Evolutionary conservation across 352 stramenopile species (phyloP), one percentile per base, ranked within the genome.

Genomic region (Peronospora belbahrii): DNA sequence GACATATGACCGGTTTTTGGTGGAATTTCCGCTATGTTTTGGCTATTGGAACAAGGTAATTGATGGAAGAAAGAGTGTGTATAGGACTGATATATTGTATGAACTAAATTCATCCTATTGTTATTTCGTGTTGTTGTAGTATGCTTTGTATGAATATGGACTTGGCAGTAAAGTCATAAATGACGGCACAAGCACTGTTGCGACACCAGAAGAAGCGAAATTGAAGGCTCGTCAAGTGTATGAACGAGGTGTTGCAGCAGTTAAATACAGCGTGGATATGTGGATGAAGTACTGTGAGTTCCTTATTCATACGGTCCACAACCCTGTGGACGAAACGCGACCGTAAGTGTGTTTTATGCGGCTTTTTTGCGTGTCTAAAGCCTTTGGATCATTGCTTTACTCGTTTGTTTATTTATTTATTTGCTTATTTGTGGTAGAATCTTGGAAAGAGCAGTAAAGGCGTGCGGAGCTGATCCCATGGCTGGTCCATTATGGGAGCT

Each of bases 261-360:
- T 84, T 15, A 50, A 55, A 42, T 63, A 72, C 62, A 90, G 79
- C 37, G 78, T 86, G 27, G 74, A 89, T 44, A 90, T 90, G 79
- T 90, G 79, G 79, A 63, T 83, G 50, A 88, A 88, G 52, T 90
- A 90, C 62, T 77, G 66, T 43, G 76, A 90, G 45, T 90, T 88
- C 30, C 48, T 89, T 10, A 77, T 85, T 45, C 50, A 76, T 31
- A 85, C 60, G 48, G 25, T 78, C 19, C 73, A 68, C 17, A 65
- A 71, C 20, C 69, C 73, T 6, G 67, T 74, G 8, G 78, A 87
- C 23, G 70, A 89, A 59, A 74, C 70, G 11, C 68, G 78, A 47
- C 56, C 50, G 78, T 89, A 56, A 42, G 58, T 55, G 13, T 20
- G n/a, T 42, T 25, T 38, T 36, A 6, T 36, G 13, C 6, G 13